phyloP scores from a whole-genome alignment of 2,329 filamentous ascomycete species.

The Colletotrichum cordylinicola region DNA sequence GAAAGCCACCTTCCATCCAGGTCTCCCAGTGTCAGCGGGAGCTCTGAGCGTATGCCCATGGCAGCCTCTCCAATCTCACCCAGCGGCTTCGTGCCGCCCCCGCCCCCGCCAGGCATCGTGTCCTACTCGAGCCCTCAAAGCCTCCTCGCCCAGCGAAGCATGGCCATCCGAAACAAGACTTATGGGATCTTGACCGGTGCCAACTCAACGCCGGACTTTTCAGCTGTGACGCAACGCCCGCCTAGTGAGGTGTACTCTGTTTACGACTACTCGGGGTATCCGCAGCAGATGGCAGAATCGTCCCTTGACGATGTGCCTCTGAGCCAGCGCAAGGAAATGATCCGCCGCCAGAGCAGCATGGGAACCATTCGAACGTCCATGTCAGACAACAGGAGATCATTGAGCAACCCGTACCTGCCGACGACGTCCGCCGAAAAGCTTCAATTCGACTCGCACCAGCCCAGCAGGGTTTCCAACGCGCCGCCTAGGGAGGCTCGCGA shows the following conservation, averaged over 20 bases:
- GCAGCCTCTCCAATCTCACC: constrained; percentile 26
- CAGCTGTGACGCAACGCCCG: constrained; percentile 26
- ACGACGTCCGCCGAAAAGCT: constrained; percentile 34
- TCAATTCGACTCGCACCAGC: constrained; percentile 61
- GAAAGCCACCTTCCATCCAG: neutral
- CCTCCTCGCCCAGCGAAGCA: constrained; percentile 60
- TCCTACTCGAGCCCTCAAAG: constrained; percentile 61
- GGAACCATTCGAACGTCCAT: constrained; percentile 32
- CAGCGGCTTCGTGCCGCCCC: constrained; percentile 1
- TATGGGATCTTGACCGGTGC: constrained; percentile 41
- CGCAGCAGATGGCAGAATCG: neutral
- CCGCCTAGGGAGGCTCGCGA: constrained; percentile 54
- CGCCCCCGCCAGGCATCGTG: constrained; percentile 45
- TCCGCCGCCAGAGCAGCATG: constrained; percentile 55
- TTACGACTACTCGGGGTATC: constrained; percentile 38
- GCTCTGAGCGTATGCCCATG: constrained; percentile 2
- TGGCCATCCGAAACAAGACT: constrained; percentile 58
- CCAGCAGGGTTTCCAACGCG: constrained; percentile 50
- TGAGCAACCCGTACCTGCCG: neutral
- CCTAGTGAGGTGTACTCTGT: constrained; percentile 49
- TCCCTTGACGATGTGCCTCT: constrained; percentile 72
- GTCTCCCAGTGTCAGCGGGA: neutral
- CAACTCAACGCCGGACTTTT: constrained; percentile 29
- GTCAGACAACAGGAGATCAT: neutral
- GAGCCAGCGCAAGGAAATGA: constrained; percentile 68